A percentile compares a stretch with the other conserved stretches of the same genome.
These are phyloP conservation scores for Iris macrosiphon DNA, from an alignment of 106 monocot species.

Conservation along the genomic window DNA sequence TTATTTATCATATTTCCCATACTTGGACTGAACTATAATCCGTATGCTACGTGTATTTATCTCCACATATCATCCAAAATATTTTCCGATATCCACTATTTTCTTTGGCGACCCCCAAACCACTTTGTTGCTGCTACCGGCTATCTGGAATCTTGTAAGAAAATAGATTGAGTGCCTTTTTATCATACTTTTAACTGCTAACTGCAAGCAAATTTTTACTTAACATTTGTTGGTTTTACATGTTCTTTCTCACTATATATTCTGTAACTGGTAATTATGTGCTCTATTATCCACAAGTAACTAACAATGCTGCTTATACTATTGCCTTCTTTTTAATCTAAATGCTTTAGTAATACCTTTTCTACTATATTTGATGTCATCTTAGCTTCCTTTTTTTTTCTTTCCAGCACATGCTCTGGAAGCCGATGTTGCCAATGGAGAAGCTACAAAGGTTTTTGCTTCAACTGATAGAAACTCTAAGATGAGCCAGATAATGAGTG, in stretches of 20 bases:
- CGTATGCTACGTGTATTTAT: too few species aligned
- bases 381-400: background rate
- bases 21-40: too few species aligned
- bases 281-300: background rate
- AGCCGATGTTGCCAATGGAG: slow-evolving; percentile 13
- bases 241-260: background rate
- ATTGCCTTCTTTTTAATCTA: background rate
- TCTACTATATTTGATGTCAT: background rate
- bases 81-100: too few species aligned
- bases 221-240: background rate
- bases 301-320: background rate
- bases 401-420: slow-evolving; percentile 19
- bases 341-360: slow-evolving; percentile 1
- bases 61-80: too few species aligned
- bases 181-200: slow-evolving; percentile 5
- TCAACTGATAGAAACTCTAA: slow-evolving; percentile 7
- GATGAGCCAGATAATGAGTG: slow-evolving; percentile 8
- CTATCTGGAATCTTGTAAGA: too few species aligned
- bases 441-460: slow-evolving; percentile 13
- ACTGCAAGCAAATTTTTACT: slow-evolving; percentile 2
- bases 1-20: too few species aligned
- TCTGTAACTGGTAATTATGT: too few species aligned
- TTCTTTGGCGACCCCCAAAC: too few species aligned
- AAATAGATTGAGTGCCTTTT: too few species aligned
- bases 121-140: too few species aligned